Evolutionary conservation across 768 basidiomycete species (phyloP).

Genomic region (Rhizopogon salebrosus): DNA sequence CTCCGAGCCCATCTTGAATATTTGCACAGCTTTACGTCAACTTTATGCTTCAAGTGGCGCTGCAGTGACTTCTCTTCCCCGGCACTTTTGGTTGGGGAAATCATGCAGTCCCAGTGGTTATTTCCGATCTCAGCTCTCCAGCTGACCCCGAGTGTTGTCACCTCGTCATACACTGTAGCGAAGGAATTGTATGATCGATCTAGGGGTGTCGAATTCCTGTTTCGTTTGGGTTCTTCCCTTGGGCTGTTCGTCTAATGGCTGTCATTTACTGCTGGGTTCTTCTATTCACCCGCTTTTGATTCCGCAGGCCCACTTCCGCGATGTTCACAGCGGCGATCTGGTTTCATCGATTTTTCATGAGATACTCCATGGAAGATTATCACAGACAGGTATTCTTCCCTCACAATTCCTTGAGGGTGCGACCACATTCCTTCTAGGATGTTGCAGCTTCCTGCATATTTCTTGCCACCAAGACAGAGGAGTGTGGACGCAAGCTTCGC

Average conservation of each 20-base stretch:
- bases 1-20: neutral
- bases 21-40: conserved; percentile 7
- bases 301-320: conserved; percentile 66
- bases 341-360: conserved; percentile 91
- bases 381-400: conserved; percentile 55
- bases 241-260: conserved; percentile 57
- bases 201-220: conserved; percentile 81
- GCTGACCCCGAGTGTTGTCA: conserved; percentile 51
- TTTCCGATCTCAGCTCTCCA: conserved; percentile 58
- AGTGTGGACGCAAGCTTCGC: conserved; percentile 81
- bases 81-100: conserved; percentile 6
- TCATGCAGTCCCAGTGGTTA: conserved; percentile 55
- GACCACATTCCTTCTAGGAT: conserved; percentile 41
- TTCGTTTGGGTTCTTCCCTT: conserved; percentile 73
- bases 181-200: conserved; percentile 76
- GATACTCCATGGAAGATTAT: conserved; percentile 77
- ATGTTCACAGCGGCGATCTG: conserved; percentile 86
- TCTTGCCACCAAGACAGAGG: conserved; percentile 88
- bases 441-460: conserved; percentile 85
- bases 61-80: neutral
- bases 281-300: conserved; percentile 9
- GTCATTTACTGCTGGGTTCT: conserved; percentile 7
- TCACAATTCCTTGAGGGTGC: conserved; percentile 3
- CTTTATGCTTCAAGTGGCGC: neutral
- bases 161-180: conserved; percentile 42